A percentile compares a stretch with the other conserved stretches of the same genome.
Evolutionary conservation across 371 early-diverging fungal genomes (phyloP).

Genomic region (Syncephalastrum contaminatum): DNA sequence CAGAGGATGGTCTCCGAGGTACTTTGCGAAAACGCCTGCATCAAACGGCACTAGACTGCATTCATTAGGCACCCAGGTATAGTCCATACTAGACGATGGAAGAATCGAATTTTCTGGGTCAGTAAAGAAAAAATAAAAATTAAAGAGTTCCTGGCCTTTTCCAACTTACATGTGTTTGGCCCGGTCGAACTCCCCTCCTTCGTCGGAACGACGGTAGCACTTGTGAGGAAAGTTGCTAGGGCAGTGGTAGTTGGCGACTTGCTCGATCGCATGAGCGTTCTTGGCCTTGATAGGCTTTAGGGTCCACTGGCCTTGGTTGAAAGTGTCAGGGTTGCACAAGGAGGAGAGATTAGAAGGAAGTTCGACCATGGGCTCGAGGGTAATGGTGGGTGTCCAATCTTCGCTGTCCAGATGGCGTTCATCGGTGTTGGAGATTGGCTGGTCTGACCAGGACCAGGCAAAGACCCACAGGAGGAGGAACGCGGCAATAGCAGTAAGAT

Average conservation of each 20-base stretch:
- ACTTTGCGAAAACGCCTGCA: conserved; percentile 21
- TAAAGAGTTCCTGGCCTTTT: background rate
- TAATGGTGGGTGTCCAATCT: background rate
- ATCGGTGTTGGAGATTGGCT: conserved; percentile 6
- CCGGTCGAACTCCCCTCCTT: conserved; percentile 26
- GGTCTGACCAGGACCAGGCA: conserved; percentile 18
- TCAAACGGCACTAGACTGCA: conserved; percentile 32
- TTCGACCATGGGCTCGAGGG: conserved; percentile 8
- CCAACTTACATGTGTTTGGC: conserved; percentile 28
- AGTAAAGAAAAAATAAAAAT: background rate
- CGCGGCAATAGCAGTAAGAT: conserved; percentile 10
- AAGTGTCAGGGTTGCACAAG: conserved; percentile 34
- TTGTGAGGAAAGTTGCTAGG: conserved; percentile 39
- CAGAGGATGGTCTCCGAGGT: conserved; percentile 34
- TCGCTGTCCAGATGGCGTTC: conserved; percentile 5
- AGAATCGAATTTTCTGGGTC: background rate
- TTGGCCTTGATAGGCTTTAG: conserved; percentile 16
- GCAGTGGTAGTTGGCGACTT: conserved; percentile 34
- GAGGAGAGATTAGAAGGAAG: conserved; percentile 9
- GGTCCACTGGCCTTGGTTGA: conserved; percentile 38
- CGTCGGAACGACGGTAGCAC: conserved; percentile 34
- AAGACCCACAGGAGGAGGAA: conserved; percentile 18
- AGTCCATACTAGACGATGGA: conserved; percentile 27
- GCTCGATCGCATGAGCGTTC: conserved; percentile 14
- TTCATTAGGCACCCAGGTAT: conserved; percentile 33